Conservation (phyloP, 2,329 filamentous ascomycete genomes). For the Claviceps arundinis region DNA sequence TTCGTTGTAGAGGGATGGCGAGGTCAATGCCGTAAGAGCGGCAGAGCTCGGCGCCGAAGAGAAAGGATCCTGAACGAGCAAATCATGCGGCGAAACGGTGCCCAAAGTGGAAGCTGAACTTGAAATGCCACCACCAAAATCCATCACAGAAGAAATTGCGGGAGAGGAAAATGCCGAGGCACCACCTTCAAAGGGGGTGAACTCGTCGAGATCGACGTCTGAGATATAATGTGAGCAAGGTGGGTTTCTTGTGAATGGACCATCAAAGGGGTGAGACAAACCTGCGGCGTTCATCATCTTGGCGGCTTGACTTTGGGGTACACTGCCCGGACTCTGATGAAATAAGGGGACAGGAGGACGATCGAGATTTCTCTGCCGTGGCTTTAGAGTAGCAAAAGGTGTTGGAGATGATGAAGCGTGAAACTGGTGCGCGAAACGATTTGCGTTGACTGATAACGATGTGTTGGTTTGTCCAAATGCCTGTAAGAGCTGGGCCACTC, state of each 20-base stretch:
- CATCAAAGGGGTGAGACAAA: constrained; percentile 10
- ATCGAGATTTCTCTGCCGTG: constrained; percentile 29
- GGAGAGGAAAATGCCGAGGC: constrained; percentile 41
- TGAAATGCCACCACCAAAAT: constrained; percentile 32
- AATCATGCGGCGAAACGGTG: constrained; percentile 76
- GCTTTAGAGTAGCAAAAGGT: constrained; percentile 44
- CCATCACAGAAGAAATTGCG: constrained; percentile 35
- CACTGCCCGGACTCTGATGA: constrained; percentile 42
- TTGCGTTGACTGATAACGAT: constrained; percentile 40
- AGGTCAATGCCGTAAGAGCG: constrained; percentile 72
- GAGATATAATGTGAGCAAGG: constrained; percentile 21
- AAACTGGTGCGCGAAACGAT: constrained; percentile 47
- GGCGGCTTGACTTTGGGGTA: constrained; percentile 25
- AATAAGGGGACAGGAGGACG: constrained; percentile 64
- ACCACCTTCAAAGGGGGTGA: constrained; percentile 42
- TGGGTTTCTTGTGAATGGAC: neutral
- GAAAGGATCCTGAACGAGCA: constrained; percentile 55
- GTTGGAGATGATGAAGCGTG: constrained; percentile 55
- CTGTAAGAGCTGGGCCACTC: constrained; percentile 46
- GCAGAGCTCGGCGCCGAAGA: constrained; percentile 70
- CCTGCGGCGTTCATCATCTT: constrained; percentile 33
- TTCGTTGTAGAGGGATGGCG: constrained; percentile 64
- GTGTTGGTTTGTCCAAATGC: constrained; percentile 37
- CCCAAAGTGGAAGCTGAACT: constrained; percentile 42
- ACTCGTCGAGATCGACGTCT: constrained; percentile 47